Evolutionary conservation across 23 red algal species (phyloP).

Genomic region (Gracilaria gracilis): DNA sequence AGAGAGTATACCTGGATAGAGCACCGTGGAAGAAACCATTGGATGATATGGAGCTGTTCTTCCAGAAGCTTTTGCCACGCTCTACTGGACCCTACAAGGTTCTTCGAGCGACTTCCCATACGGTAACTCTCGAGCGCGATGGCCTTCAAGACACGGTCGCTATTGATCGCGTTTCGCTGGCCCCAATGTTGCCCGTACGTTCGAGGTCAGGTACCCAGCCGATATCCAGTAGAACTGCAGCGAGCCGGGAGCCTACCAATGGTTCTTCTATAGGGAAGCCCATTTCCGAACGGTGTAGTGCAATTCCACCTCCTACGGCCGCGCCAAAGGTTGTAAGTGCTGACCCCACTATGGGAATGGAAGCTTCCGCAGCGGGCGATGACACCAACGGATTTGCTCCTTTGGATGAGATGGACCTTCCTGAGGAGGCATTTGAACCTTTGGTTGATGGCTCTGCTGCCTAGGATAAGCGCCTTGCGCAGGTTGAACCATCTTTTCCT

Average conservation of each 20-base stretch:
- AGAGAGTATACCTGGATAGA: neutral
- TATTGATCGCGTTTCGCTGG: neutral
- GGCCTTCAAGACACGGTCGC: neutral
- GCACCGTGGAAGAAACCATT: neutral
- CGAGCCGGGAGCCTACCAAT: neutral
- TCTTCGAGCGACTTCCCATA: neutral
- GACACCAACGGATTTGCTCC: neutral
- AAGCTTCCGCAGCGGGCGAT: too few relatives aligned
- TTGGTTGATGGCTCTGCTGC: too few relatives aligned
- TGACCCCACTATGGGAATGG: too few relatives aligned
- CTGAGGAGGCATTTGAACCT: too few relatives aligned
- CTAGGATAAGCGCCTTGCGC: too few relatives aligned
- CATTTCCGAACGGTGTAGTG: too few relatives aligned
- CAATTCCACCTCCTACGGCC: too few relatives aligned
- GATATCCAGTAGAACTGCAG: too few relatives aligned
- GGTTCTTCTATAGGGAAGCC: too few relatives aligned
- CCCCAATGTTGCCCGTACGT: neutral
- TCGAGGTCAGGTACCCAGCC: too few relatives aligned
- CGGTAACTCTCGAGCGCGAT: neutral
- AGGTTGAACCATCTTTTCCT: too few relatives aligned
- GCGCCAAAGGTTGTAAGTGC: too few relatives aligned
- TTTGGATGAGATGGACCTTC: neutral
- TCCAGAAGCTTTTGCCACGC: neutral
- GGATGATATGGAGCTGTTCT: neutral
- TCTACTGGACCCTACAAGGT: slow-evolving; percentile 4